Percentiles rank a stretch among this genome's conserved stretches.
phyloP scores from a whole-genome alignment of 371 early-diverging fungal genomes.

The Choanephora cucurbitarum region DNA sequence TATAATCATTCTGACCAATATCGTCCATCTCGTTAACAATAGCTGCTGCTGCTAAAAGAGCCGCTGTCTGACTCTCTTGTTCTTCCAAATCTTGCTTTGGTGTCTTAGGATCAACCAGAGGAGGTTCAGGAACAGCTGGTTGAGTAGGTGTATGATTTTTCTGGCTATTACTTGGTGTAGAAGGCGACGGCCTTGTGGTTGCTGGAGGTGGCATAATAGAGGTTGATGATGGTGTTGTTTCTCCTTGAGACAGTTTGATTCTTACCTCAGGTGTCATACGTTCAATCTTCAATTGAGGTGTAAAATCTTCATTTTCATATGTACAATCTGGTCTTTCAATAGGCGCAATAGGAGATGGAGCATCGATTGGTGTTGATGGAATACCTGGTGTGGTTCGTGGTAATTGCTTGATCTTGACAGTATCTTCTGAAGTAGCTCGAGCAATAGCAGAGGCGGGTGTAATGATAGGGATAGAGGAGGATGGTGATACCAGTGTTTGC shows the following conservation, averaged over 20 bases:
- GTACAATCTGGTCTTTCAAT: slow-evolving; percentile 4
- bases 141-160: too few species aligned
- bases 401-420: not conserved
- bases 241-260: not conserved
- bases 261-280: not conserved
- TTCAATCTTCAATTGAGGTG: slow-evolving; percentile 5
- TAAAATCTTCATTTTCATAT: not conserved
- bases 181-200: too few species aligned
- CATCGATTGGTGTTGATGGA: not conserved
- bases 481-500: too few species aligned
- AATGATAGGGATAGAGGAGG: too few species aligned
- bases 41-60: too few species aligned
- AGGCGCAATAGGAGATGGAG: slow-evolving; percentile 1
- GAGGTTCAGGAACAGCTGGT: not conserved
- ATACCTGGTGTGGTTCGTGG: not conserved
- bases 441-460: too few species aligned
- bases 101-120: not conserved
- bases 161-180: too few species aligned
- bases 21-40: not conserved
- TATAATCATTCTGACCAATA: not conserved
- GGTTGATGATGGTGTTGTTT: not conserved
- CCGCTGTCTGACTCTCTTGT: too few species aligned
- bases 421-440: not conserved
- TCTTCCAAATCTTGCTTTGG: not conserved
- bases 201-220: too few species aligned